These are phyloP conservation scores for Plectosphaerella plurivora DNA, from an alignment of 2,329 filamentous ascomycete species.

Conservation along the genomic window DNA sequence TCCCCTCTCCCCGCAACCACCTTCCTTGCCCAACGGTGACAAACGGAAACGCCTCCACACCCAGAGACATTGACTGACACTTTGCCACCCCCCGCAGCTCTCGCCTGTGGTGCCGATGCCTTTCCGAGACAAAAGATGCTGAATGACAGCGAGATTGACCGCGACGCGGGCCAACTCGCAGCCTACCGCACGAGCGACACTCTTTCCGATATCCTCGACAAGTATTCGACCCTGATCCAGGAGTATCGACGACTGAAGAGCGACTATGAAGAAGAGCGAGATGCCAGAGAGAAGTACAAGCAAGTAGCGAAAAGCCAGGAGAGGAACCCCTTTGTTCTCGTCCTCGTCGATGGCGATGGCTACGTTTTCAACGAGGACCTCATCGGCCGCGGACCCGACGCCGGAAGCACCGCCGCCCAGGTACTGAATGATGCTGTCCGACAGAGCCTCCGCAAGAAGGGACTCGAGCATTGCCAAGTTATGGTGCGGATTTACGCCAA, in stretches of 20 bases:
- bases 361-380: slow-evolving; percentile 47
- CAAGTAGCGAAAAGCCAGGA: slow-evolving; percentile 42
- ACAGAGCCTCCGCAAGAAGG: slow-evolving; percentile 39
- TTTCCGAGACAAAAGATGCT: slow-evolving; percentile 11
- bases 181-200: slow-evolving; percentile 21
- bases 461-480: slow-evolving; percentile 45
- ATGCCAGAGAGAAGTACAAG: slow-evolving; percentile 50
- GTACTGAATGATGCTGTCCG: slow-evolving; percentile 46
- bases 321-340: slow-evolving; percentile 54
- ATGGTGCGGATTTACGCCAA: slow-evolving; percentile 55
- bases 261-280: slow-evolving; percentile 53
- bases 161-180: slow-evolving; percentile 21
- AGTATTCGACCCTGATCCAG: slow-evolving; percentile 36
- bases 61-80: no score
- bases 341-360: slow-evolving; percentile 59
- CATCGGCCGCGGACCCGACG: slow-evolving; percentile 41
- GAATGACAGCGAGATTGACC: slow-evolving; percentile 20
- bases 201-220: slow-evolving; percentile 23
- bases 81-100: no score
- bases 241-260: slow-evolving; percentile 51
- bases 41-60: no score
- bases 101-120: no score
- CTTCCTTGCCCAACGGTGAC: no score
- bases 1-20: no score
- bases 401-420: slow-evolving; percentile 51